phyloP scores from a whole-genome alignment of 805 yeast species.

The Metschnikowia baotianmanensis region DNA sequence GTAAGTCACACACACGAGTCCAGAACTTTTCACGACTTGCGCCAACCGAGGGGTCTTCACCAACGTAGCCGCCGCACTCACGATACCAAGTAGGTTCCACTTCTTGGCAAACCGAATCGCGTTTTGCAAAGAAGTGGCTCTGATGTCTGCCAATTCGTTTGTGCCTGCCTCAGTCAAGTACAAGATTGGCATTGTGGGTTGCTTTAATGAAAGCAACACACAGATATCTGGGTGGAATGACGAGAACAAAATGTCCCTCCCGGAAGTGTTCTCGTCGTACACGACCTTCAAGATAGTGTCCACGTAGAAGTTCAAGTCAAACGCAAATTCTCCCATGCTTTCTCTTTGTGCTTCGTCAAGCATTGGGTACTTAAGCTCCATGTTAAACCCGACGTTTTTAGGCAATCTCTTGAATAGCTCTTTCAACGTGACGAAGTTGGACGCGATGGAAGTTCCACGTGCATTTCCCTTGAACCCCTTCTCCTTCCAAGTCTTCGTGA shows the following conservation, averaged over 20 bases:
- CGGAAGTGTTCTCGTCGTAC: conserved; percentile 68
- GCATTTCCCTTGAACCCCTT: conserved; percentile 91
- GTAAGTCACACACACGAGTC: conserved; percentile 90
- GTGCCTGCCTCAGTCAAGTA: conserved; percentile 91
- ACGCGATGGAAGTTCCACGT: conserved; percentile 85
- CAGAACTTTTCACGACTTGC: conserved; percentile 85
- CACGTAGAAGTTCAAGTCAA: conserved; percentile 82
- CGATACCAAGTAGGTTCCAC: conserved; percentile 91
- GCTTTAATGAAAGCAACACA: conserved; percentile 79
- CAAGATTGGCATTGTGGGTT: conserved; percentile 88
- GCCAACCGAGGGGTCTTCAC: conserved; percentile 89
- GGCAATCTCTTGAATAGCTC: conserved; percentile 85
- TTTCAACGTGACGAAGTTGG: conserved; percentile 83
- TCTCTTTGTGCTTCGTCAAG: conserved; percentile 87
- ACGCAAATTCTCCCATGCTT: conserved; percentile 79
- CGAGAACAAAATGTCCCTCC: conserved; percentile 85
- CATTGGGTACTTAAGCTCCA: conserved; percentile 95
- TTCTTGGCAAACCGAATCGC: conserved; percentile 87
- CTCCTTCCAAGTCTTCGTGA: conserved; percentile 83
- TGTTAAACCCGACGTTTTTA: conserved; percentile 82
- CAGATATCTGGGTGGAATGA: conserved; percentile 96
- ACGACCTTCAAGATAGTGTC: conserved; percentile 81
- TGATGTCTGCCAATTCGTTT: conserved; percentile 77
- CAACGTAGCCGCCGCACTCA: conserved; percentile 81
- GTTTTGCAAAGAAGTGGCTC: conserved; percentile 85